Evolutionary conservation across 73 alveolate species (phyloP).

Genomic region (Paraurostyla sp.): DNA sequence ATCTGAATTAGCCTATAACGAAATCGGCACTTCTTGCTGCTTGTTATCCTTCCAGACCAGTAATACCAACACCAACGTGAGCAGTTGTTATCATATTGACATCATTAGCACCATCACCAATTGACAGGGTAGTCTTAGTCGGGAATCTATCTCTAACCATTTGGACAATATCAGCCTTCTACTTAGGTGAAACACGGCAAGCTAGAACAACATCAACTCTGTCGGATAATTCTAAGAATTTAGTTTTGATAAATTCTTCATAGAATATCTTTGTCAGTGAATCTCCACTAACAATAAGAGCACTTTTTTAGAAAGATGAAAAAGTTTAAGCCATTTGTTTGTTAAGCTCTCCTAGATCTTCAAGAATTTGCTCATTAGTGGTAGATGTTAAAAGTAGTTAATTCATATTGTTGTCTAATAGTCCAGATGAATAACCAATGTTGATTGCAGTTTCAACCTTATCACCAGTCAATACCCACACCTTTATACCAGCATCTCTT

Average conservation of each 20-base stretch:
- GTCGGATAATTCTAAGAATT: constrained; percentile 69
- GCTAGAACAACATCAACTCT: constrained; percentile 81
- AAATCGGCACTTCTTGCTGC: constrained; percentile 95
- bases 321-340: background rate
- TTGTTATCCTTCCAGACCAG: constrained; percentile 92
- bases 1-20: constrained; percentile 84
- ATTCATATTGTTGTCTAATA: constrained; percentile 63
- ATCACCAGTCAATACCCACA: constrained; percentile 92
- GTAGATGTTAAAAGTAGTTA: background rate
- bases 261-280: background rate
- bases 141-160: constrained; percentile 71
- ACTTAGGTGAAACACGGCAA: constrained; percentile 88
- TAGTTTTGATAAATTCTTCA: background rate
- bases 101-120: constrained; percentile 97
- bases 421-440: constrained; percentile 76
- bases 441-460: constrained; percentile 85
- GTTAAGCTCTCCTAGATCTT: background rate
- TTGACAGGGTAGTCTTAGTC: constrained; percentile 83
- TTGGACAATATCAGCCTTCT: constrained; percentile 81
- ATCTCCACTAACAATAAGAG: background rate
- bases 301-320: background rate
- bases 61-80: constrained; percentile 94
- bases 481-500: constrained; percentile 80
- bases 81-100: constrained; percentile 95
- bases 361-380: background rate